Base-by-base conservation (phyloP, 1,284 basidiomycete genomes). In the Malassezia furfur region DNA sequence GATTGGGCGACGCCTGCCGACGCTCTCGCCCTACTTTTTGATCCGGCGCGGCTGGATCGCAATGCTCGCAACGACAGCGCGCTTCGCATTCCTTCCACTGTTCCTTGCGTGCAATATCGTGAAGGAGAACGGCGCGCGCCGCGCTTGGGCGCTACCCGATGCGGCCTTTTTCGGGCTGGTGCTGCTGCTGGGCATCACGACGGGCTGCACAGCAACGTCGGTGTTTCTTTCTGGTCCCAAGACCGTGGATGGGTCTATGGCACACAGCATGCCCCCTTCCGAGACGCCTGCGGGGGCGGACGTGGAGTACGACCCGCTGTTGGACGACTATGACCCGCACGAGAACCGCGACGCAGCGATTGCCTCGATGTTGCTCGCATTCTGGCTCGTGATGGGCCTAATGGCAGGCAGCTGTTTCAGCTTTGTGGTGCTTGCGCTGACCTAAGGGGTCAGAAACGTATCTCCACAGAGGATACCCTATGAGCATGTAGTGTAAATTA, bases 381-480 rank as follows among this genome's bases (percentile, higher is more conserved):
- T 58, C 41, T 62, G 62, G 64, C 49, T 67, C 12, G 57, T 65
- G 11, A 15, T 57, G 12, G 65, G 65, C 0, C 53, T 67, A 12
- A 57, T 61, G 0, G 30, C 41, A 3, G 65, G 65, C 10, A 53
- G 59, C 22, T 15, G 48, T 14, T n/a, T 41, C 3, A 58, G 61
- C 44, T 59, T 65, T 8, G 14, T 41, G 17, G 17, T 36, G 32
- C 43, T 47, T 25, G 32, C 30, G 22, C 11, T 47, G 5, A 14
- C 17, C 5, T 46, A 15, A 32, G 15, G 12, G 17, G 8, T 2
- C 32, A 11, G 11, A 10, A 34, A 11, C 9, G 32, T 34, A 12
- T 34, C 32, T 34, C 32, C 11, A 34, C 32, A 14, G 32, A 34
- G 32, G n/a, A 14, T 37, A n/a, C 14, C 36, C 36, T 17, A 37